These are phyloP conservation scores for Pulveroboletus ravenelii DNA, from an alignment of 768 basidiomycete genomes.

Conservation along the genomic window DNA sequence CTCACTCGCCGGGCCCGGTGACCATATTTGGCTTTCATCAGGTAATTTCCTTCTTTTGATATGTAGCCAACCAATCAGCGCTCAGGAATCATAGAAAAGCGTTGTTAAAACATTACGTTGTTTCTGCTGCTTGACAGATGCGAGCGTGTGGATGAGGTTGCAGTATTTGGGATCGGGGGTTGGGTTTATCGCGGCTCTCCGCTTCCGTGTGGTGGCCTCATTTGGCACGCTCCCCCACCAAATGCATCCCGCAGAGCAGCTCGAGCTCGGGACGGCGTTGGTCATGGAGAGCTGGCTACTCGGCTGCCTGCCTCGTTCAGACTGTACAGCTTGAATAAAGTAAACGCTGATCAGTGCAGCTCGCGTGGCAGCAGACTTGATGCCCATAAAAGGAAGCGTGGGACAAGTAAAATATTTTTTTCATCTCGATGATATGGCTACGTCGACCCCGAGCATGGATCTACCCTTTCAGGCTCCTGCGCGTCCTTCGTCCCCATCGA, in stretches of 20 bases:
- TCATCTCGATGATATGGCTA: too few relatives aligned
- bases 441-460: slow-evolving; percentile 26
- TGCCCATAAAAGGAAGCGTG: slow-evolving; percentile 15
- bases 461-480: background rate
- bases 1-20: too few relatives aligned
- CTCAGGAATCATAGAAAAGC: too few relatives aligned
- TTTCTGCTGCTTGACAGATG: too few relatives aligned
- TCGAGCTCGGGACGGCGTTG: background rate
- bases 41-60: too few relatives aligned
- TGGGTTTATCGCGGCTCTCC: slow-evolving; percentile 24
- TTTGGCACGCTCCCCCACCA: slow-evolving; percentile 5
- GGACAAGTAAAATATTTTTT: slow-evolving; percentile 21
- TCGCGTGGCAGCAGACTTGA: slow-evolving; percentile 9
- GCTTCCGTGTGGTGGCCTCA: slow-evolving; percentile 14
- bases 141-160: too few relatives aligned
- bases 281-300: too few relatives aligned
- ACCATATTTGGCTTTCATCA: too few relatives aligned
- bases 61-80: too few relatives aligned
- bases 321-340: too few relatives aligned
- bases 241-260: background rate
- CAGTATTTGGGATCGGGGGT: background rate
- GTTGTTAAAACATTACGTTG: too few relatives aligned
- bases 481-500: slow-evolving; percentile 3
- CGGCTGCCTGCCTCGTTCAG: background rate
- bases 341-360: too few relatives aligned